A percentile compares a stretch with the other conserved stretches of the same genome.
Evolutionary conservation across 2,329 filamentous ascomycete genomes (phyloP).

Genomic region (Orbilia brochopaga): DNA sequence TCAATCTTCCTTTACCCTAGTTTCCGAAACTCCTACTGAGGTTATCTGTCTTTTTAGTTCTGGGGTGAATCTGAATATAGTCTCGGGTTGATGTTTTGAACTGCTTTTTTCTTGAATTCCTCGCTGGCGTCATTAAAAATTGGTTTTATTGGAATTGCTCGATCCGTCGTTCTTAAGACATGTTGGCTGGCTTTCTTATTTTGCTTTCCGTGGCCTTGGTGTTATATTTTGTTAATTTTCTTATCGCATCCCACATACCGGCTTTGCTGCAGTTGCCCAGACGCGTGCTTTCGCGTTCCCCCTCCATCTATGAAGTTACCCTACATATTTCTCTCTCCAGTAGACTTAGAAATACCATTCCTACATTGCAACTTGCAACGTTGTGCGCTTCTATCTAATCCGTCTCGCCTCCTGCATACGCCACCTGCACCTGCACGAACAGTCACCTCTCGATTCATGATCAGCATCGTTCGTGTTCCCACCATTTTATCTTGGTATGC

Average conservation of each 20-base stretch:
- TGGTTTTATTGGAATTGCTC: constrained; percentile 22
- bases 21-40: background rate
- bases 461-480: background rate
- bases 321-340: background rate
- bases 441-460: constrained; percentile 9
- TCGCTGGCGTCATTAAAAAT: constrained; percentile 34
- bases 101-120: constrained; percentile 10
- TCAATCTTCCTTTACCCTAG: constrained; percentile 1
- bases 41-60: constrained; percentile 24
- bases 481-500: background rate
- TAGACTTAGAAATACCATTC: constrained; percentile 13
- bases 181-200: background rate
- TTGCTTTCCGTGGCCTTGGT: background rate
- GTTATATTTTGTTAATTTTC: constrained; percentile 2
- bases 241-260: background rate
- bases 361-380: too few species aligned
- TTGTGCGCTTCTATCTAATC: background rate
- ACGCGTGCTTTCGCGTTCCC: background rate
- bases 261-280: background rate
- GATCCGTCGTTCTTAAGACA: background rate
- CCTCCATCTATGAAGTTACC: background rate
- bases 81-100: constrained; percentile 11
- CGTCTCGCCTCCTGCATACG: constrained; percentile 1
- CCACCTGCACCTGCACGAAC: background rate
- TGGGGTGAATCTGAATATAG: constrained; percentile 14